Percentiles rank a stretch among this genome's conserved stretches.
Evolutionary conservation across 2,329 filamentous ascomycete genomes (phyloP).

Genomic region (Colletotrichum sansevieriae): DNA sequence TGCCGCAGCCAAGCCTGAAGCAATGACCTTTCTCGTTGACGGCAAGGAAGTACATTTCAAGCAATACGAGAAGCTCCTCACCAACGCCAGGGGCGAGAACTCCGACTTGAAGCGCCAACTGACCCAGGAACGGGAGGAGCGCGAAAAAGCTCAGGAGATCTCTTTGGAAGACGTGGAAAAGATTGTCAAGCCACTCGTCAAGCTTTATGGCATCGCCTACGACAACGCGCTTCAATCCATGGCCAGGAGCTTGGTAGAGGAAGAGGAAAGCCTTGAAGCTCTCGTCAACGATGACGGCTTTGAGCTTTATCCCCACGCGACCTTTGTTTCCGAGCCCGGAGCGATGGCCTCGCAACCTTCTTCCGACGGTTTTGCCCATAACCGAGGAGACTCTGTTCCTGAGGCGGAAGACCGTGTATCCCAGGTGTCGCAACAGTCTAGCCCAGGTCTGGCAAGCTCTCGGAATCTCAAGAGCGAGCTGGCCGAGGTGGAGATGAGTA

Average conservation of each 20-base stretch:
- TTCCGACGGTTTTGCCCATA: not conserved
- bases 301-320: slow-evolving; percentile 1
- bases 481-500: not conserved
- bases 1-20: not conserved
- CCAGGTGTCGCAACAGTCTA: not conserved
- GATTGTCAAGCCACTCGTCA: not conserved
- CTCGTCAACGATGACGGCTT: slow-evolving; percentile 1
- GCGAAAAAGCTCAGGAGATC: not conserved
- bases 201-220: not conserved
- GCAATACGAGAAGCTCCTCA: slow-evolving; percentile 25
- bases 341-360: not conserved
- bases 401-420: not conserved
- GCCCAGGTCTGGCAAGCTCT: not conserved
- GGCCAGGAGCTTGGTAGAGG: not conserved
- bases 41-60: slow-evolving; percentile 1
- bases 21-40: slow-evolving; percentile 14
- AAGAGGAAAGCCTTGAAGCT: slow-evolving; percentile 9
- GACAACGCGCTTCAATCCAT: not conserved
- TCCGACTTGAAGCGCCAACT: slow-evolving; percentile 2
- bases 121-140: not conserved
- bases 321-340: not conserved
- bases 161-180: not conserved
- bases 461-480: slow-evolving; percentile 16
- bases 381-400: not conserved
- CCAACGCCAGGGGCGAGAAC: slow-evolving; percentile 24